Conservation (phyloP, 495 filamentous ascomycete genomes). For the Podospora pseudocomata region DNA sequence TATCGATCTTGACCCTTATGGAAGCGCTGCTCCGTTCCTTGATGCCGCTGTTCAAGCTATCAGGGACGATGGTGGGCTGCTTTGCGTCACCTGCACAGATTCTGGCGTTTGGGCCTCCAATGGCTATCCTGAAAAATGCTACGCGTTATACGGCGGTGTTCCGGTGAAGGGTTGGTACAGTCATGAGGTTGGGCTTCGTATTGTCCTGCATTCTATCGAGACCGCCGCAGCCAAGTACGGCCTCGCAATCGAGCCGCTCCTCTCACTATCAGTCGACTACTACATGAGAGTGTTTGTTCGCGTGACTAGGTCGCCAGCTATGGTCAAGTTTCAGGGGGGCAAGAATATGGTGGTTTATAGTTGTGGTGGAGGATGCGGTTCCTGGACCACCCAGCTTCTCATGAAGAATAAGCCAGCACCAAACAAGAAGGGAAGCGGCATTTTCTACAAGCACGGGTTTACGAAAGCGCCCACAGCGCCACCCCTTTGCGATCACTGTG, state of each 20-base stretch:
- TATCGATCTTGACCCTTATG: conserved; percentile 96
- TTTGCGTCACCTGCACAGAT: conserved; percentile 96
- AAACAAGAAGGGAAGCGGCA: conserved; percentile 63
- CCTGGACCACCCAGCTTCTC: conserved; percentile 76
- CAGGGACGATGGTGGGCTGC: conserved; percentile 75
- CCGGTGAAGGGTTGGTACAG: conserved; percentile 77
- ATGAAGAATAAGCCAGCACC: conserved; percentile 58
- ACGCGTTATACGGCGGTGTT: conserved; percentile 82
- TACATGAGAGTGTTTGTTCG: conserved; percentile 90
- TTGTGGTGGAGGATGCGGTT: conserved; percentile 84
- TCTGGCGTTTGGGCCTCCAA: conserved; percentile 89
- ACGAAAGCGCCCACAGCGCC: conserved; percentile 62
- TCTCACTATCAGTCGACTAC: conserved; percentile 93
- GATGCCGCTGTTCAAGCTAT: conserved; percentile 84
- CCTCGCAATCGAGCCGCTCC: conserved; percentile 82
- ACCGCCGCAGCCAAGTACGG: conserved; percentile 79
- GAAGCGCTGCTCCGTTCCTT: conserved; percentile 83
- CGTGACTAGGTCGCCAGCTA: conserved; percentile 67
- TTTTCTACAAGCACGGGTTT: conserved; percentile 70
- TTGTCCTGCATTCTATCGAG: conserved; percentile 78
- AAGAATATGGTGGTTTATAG: conserved; percentile 92
- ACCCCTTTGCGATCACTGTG: conserved; percentile 73
- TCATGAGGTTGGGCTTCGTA: conserved; percentile 84
- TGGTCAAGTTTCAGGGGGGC: conserved; percentile 83
- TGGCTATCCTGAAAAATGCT: conserved; percentile 90